Percentiles rank a stretch among this genome's conserved stretches.
phyloP scores from a whole-genome alignment of 768 basidiomycete genomes.

The Mycena latifolia region DNA sequence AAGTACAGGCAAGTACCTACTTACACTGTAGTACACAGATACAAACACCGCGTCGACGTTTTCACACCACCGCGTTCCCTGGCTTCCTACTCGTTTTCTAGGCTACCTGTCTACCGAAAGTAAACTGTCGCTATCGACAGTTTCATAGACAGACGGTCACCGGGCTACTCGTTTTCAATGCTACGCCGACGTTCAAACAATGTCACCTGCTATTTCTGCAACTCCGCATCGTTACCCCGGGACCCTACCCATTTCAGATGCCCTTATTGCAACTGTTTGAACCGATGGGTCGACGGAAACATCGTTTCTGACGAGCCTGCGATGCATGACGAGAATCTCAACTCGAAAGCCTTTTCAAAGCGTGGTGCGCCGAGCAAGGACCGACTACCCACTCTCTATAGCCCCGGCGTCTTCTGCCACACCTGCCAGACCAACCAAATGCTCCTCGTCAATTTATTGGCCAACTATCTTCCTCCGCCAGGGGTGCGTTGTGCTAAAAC shows the following conservation, averaged over 20 bases:
- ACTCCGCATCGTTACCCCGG: constrained; percentile 56
- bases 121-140: too few species aligned
- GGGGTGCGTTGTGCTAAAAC: constrained; percentile 61
- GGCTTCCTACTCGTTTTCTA: too few species aligned
- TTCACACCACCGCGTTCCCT: constrained; percentile 45
- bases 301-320: constrained; percentile 90
- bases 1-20: too few species aligned
- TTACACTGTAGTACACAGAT: neutral
- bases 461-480: constrained; percentile 89
- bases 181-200: constrained; percentile 63
- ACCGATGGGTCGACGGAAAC: constrained; percentile 77
- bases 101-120: too few species aligned
- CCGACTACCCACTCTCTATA: constrained; percentile 43
- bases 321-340: constrained; percentile 86
- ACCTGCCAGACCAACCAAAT: constrained; percentile 94
- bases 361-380: constrained; percentile 80
- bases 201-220: constrained; percentile 81
- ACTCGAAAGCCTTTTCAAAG: constrained; percentile 75
- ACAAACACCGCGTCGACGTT: too few species aligned
- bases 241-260: constrained; percentile 75
- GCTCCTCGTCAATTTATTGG: constrained; percentile 86
- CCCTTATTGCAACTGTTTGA: constrained; percentile 77
- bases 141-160: too few species aligned
- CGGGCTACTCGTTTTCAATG: too few species aligned
- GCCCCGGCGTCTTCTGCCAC: constrained; percentile 81